Percentiles rank a stretch among this genome's conserved stretches.
These are phyloP conservation scores for Leccinum longicurvipes DNA, from an alignment of 768 basidiomycete species.

Conservation along the genomic window DNA sequence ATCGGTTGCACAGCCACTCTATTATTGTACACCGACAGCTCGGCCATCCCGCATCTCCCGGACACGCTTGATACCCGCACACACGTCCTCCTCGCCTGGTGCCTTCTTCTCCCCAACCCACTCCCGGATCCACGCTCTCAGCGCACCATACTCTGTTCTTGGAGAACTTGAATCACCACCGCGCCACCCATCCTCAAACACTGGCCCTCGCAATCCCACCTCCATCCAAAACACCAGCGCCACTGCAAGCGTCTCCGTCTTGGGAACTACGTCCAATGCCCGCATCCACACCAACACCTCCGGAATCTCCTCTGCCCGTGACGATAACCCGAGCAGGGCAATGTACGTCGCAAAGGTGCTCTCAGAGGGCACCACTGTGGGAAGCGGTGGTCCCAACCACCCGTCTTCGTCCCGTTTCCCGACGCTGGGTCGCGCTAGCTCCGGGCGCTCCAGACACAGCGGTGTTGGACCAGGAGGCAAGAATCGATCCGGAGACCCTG, in stretches of 20 bases:
- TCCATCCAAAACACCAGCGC: conserved; percentile 73
- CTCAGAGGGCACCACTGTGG: conserved; percentile 47
- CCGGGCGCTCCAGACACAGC: conserved; percentile 6
- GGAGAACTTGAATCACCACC: background rate
- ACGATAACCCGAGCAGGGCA: conserved; percentile 52
- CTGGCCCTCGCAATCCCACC: conserved; percentile 56
- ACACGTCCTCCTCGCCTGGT: conserved; percentile 42
- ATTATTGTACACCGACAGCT: background rate
- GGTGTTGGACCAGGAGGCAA: conserved; percentile 2
- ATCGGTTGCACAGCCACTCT: background rate
- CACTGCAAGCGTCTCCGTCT: conserved; percentile 51
- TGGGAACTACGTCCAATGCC: conserved; percentile 49
- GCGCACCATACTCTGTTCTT: conserved; percentile 21
- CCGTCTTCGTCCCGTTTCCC: conserved; percentile 1
- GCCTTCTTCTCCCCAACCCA: conserved; percentile 53
- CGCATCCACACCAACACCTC: conserved; percentile 74
- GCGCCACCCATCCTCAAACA: conserved; percentile 46
- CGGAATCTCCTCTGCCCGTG: conserved; percentile 58
- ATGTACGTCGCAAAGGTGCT: conserved; percentile 56
- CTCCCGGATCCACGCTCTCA: conserved; percentile 47
- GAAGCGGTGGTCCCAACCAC: conserved; percentile 17
- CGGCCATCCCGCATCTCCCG: conserved; percentile 28
- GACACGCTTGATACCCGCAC: conserved; percentile 24
- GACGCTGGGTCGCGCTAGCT: too few relatives aligned
- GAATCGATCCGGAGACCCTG: conserved; percentile 9